phyloP scores from a whole-genome alignment of 148 eudicot genomes.

The Silene latifolia region DNA sequence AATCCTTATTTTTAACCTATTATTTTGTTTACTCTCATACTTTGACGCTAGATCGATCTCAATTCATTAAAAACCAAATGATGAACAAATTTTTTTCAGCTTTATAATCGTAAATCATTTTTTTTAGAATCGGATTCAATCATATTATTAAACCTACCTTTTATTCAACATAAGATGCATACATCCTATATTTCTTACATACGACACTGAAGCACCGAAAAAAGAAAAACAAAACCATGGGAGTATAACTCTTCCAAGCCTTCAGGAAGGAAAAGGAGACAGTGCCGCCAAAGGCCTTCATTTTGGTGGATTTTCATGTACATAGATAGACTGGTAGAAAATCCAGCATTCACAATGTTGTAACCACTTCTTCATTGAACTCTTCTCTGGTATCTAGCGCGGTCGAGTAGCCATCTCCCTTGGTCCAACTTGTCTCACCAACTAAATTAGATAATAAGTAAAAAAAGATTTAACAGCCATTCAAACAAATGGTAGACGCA shows the following conservation, averaged over 20 bases:
- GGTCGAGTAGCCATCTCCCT: constrained; percentile 43
- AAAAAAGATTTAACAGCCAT: background rate
- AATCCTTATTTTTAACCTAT: too few species aligned
- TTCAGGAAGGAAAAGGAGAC: constrained; percentile 14
- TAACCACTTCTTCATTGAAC: background rate
- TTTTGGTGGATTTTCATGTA: background rate
- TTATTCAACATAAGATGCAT: constrained; percentile 15
- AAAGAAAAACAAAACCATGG: background rate
- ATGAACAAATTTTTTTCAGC: too few species aligned
- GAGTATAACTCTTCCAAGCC: constrained; percentile 8
- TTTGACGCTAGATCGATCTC: too few species aligned
- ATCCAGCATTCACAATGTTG: background rate
- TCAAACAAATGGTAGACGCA: background rate
- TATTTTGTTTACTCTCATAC: too few species aligned
- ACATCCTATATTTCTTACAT: constrained; percentile 21
- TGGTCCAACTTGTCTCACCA: constrained; percentile 81
- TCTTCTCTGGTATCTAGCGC: constrained; percentile 21
- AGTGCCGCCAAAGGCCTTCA: constrained; percentile 5
- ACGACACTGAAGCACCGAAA: constrained; percentile 6
- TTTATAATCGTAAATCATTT: too few species aligned
- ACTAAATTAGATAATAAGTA: constrained; percentile 25
- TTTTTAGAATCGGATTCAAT: background rate
- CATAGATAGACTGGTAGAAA: background rate
- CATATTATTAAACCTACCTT: constrained; percentile 2
- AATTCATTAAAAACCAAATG: too few species aligned